A percentile compares a stretch with the other conserved stretches of the same genome.
phyloP scores from a whole-genome alignment of 1,284 basidiomycete genomes.

The Rhodotorula mucilaginosa region DNA sequence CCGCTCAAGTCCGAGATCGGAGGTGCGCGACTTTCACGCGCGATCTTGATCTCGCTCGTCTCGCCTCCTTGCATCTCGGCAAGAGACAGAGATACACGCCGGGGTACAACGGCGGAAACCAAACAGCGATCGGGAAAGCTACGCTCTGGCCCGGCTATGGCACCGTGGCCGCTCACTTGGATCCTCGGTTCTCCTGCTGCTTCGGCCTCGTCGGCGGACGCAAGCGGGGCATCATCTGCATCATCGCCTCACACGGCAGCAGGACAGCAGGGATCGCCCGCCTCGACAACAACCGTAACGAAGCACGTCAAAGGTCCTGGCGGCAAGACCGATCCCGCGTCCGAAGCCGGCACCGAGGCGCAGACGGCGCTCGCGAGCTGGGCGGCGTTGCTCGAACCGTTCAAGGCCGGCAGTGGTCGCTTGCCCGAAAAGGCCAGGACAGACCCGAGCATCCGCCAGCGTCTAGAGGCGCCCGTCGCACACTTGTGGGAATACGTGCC shows the following conservation, averaged over 20 bases:
- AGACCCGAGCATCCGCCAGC: slow-evolving; percentile 32
- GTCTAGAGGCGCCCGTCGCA: slow-evolving; percentile 24
- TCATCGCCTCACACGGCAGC: background rate
- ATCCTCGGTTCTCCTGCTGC: background rate
- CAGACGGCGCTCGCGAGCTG: slow-evolving; percentile 23
- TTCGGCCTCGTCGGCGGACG: slow-evolving; percentile 1
- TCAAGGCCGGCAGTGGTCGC: slow-evolving; percentile 10
- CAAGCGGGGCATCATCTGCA: background rate
- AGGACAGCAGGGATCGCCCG: background rate
- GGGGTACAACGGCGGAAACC: too few relatives aligned
- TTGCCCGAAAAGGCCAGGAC: slow-evolving; percentile 33
- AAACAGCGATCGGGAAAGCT: too few relatives aligned
- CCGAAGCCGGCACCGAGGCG: background rate
- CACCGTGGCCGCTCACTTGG: slow-evolving; percentile 2
- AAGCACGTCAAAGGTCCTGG: slow-evolving; percentile 1
- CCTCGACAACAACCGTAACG: background rate
- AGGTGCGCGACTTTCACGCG: too few relatives aligned
- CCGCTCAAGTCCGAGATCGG: too few relatives aligned
- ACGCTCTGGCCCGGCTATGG: background rate
- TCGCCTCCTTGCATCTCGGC: too few relatives aligned
- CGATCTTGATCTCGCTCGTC: too few relatives aligned
- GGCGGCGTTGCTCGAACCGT: slow-evolving; percentile 34
- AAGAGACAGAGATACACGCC: too few relatives aligned
- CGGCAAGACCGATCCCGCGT: slow-evolving; percentile 10
- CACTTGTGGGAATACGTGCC: slow-evolving; percentile 42